Conservation (phyloP, 1,139 yeast species). For the Debaryomyces robertsiae region DNA sequence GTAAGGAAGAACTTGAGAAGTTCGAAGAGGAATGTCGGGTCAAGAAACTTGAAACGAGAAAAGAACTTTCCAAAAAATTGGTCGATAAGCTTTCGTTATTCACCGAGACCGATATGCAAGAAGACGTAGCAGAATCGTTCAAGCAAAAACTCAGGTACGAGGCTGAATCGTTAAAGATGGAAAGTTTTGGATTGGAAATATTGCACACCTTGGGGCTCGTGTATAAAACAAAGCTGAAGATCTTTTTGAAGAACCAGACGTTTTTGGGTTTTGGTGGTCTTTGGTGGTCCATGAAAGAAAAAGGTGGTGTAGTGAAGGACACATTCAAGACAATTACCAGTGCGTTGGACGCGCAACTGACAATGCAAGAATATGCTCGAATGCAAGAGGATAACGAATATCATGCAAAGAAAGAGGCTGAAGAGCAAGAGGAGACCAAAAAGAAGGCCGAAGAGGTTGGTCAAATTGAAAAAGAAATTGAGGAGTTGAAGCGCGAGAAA, state of each 20-base stretch:
- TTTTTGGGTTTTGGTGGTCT: slow-evolving; percentile 84
- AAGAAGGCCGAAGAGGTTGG: slow-evolving; percentile 23
- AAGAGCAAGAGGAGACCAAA: slow-evolving; percentile 27
- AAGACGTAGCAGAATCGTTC: slow-evolving; percentile 69
- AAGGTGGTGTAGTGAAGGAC: slow-evolving; percentile 82
- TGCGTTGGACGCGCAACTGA: slow-evolving; percentile 88
- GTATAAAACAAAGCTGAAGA: slow-evolving; percentile 68
- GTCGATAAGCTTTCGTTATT: slow-evolving; percentile 68
- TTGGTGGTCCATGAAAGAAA: slow-evolving; percentile 81
- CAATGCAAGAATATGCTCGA: slow-evolving; percentile 79
- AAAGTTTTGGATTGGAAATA: slow-evolving; percentile 89
- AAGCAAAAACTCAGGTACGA: slow-evolving; percentile 72
- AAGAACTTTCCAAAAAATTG: slow-evolving; percentile 63
- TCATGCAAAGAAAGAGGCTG: slow-evolving; percentile 33
- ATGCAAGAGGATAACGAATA: slow-evolving; percentile 64
- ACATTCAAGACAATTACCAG: slow-evolving; percentile 82
- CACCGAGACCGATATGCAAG: slow-evolving; percentile 81
- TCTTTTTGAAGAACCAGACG: slow-evolving; percentile 62
- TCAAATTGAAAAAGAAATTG: slow-evolving; percentile 25
- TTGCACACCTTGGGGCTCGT: slow-evolving; percentile 83
- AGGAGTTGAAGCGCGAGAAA: slow-evolving; percentile 20
- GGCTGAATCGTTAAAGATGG: slow-evolving; percentile 88
- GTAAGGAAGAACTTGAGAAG: slow-evolving; percentile 67
- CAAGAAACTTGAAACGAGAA: slow-evolving; percentile 73
- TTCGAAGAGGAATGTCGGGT: slow-evolving; percentile 76